A percentile compares a stretch with the other conserved stretches of the same genome.
Evolutionary conservation across 495 filamentous ascomycete species (phyloP).

Genomic region (Aspergillus carlsbadensis): DNA sequence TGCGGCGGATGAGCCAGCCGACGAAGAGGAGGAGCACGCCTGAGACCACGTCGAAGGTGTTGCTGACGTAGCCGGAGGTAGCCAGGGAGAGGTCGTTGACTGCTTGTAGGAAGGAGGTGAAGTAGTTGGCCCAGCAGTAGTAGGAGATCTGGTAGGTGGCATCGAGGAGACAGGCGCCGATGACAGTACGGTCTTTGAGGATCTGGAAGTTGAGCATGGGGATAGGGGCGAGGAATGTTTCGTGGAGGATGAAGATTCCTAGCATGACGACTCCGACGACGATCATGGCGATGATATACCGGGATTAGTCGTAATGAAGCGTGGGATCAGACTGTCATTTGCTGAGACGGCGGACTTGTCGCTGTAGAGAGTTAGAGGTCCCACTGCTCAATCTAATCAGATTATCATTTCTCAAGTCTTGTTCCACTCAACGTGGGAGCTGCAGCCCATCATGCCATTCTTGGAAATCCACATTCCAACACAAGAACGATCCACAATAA

Average conservation of each 20-base stretch:
- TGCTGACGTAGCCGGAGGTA: constrained; percentile 53
- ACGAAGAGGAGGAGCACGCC: constrained; percentile 46
- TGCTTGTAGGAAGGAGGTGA: constrained; percentile 73
- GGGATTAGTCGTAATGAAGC: too few species aligned
- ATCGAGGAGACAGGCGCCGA: constrained; percentile 60
- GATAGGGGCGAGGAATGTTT: constrained; percentile 50
- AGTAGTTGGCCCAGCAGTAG: constrained; percentile 57
- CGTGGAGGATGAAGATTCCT: constrained; percentile 55
- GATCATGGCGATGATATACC: constrained; percentile 56
- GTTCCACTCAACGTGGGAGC: too few species aligned
- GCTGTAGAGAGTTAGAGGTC: too few species aligned
- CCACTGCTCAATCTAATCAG: too few species aligned
- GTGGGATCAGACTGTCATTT: too few species aligned
- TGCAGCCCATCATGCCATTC: too few species aligned
- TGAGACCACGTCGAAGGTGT: constrained; percentile 50
- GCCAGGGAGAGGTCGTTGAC: constrained; percentile 57
- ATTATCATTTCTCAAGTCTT: too few species aligned
- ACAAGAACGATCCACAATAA: too few species aligned
- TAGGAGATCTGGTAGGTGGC: constrained; percentile 56
- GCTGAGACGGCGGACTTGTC: too few species aligned
- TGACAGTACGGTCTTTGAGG: constrained; percentile 60
- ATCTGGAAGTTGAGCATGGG: constrained; percentile 59
- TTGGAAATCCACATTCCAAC: too few species aligned
- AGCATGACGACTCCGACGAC: constrained; percentile 56
- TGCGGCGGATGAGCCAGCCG: constrained; percentile 52